A percentile compares a stretch with the other conserved stretches of the same genome.
Conservation (phyloP, 2,329 filamentous ascomycete genomes). For the Penicillium sp. region DNA sequence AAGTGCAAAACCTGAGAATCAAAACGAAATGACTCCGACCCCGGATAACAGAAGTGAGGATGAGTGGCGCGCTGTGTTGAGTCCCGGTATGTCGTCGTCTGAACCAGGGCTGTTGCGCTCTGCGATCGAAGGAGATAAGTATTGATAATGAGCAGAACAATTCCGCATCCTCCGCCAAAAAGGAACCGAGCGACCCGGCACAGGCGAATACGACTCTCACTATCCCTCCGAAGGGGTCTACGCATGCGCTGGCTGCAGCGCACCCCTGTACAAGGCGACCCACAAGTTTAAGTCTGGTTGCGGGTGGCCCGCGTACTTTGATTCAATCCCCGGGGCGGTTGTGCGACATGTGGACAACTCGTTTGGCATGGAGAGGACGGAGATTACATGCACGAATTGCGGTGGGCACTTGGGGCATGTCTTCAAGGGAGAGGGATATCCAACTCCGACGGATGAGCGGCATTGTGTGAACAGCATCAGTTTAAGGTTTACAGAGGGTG, state of each 20-base stretch:
- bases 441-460: slow-evolving; percentile 88
- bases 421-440: slow-evolving; percentile 85
- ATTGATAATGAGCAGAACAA: slow-evolving; percentile 70
- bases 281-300: slow-evolving; percentile 98
- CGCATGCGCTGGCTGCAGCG: slow-evolving; percentile 81
- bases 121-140: not conserved
- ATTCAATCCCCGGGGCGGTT: slow-evolving; percentile 90
- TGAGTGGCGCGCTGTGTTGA: slow-evolving; percentile 89
- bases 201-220: slow-evolving; percentile 88
- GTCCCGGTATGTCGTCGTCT: slow-evolving; percentile 56
- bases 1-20: slow-evolving; percentile 54
- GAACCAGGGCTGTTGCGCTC: not conserved
- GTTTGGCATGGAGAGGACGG: slow-evolving; percentile 82
- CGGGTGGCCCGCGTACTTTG: slow-evolving; percentile 98
- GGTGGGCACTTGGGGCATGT: slow-evolving; percentile 91
- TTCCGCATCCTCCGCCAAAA: slow-evolving; percentile 92
- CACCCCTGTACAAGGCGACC: slow-evolving; percentile 87
- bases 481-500: slow-evolving; percentile 78
- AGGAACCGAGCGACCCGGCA: slow-evolving; percentile 82
- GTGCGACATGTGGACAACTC: slow-evolving; percentile 76
- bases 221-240: slow-evolving; percentile 77
- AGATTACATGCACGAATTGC: slow-evolving; percentile 94
- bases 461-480: slow-evolving; percentile 97
- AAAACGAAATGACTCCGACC: slow-evolving; percentile 57
- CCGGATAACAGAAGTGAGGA: slow-evolving; percentile 80